Evolutionary conservation across 257 asterid genomes (phyloP), one percentile per base, ranked within the genome.

Genomic region (Penstemon eatonii): DNA sequence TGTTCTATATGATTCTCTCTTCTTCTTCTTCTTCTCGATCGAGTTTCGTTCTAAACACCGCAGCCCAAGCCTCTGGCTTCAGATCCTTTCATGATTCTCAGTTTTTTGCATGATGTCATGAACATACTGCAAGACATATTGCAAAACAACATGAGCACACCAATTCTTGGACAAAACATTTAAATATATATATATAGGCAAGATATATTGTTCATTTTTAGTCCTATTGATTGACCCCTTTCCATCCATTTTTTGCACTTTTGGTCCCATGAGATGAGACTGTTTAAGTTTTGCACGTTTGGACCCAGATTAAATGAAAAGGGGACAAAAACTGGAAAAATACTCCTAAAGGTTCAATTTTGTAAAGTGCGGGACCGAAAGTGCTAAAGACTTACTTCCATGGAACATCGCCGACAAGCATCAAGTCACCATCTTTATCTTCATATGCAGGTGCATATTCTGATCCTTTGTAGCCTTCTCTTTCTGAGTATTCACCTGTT

Each of bases 361-460:
- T 25, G 33, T 25, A 25, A 25, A 25, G 33, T 25, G 2, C 33
- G 33, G 33, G 33, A 25, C 33, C 33, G 33, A 25, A 25, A 25
- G 33, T 25, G 33, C 33, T 25, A 45, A n/a, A 2, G 7, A 39
- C 82, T 71, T 82, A 89, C 96, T 80, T 88, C 86, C 87, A 90
- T 18, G 97, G 97, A 70, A 88, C 97, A 77, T 91, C 97, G 53
- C 97, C 96, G 61, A 91, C 91, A 50, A 91, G 97, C 97, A 88
- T 91, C 77, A 89, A 80, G 54, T 91, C 97, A 18, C 95, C 95
- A 77, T 91, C 97, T 80, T 91, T 91, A 63, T 88, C 97, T 81
- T 91, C 97, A 70, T 88, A 91, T 0, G 96, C 96, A 62, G 97
- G 96, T 47, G 96, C 89, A 77, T 76, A 91, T 81, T 86, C 97